Evolutionary conservation across 768 basidiomycete species (phyloP).

Genomic region (Naganishia vaughanmartiniae): DNA sequence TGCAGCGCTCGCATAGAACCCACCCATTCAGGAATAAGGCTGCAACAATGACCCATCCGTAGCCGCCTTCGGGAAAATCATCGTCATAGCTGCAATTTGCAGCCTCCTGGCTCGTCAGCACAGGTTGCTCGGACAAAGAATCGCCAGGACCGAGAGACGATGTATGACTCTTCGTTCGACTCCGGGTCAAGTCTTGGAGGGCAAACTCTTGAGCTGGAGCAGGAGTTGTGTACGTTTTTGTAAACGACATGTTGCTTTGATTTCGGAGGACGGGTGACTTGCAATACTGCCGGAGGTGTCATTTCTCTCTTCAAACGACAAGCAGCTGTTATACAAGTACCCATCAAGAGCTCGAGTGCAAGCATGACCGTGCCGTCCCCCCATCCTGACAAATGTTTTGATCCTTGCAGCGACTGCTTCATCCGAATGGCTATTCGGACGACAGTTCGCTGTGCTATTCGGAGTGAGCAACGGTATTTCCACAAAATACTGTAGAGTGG

Average conservation of each 20-base stretch:
- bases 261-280: not conserved
- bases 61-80: conserved; percentile 29
- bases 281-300: too few species aligned
- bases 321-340: too few species aligned
- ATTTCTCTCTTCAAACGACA: too few species aligned
- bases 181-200: not conserved
- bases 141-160: not conserved
- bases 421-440: too few species aligned
- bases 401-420: too few species aligned
- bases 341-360: too few species aligned
- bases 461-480: too few species aligned
- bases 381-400: too few species aligned
- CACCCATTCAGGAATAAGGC: conserved; percentile 25
- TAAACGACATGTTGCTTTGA: not conserved
- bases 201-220: not conserved
- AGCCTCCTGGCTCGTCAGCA: not conserved
- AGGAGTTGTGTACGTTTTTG: conserved; percentile 1
- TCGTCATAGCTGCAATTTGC: conserved; percentile 5
- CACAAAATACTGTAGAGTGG: too few species aligned
- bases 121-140: conserved; percentile 7
- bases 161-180: not conserved
- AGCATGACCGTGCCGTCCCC: too few species aligned
- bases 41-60: conserved; percentile 29
- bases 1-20: not conserved
- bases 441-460: too few species aligned